These are phyloP conservation scores for Metarhizium sp. DNA, from an alignment of 2,329 filamentous ascomycete genomes.

Conservation along the genomic window DNA sequence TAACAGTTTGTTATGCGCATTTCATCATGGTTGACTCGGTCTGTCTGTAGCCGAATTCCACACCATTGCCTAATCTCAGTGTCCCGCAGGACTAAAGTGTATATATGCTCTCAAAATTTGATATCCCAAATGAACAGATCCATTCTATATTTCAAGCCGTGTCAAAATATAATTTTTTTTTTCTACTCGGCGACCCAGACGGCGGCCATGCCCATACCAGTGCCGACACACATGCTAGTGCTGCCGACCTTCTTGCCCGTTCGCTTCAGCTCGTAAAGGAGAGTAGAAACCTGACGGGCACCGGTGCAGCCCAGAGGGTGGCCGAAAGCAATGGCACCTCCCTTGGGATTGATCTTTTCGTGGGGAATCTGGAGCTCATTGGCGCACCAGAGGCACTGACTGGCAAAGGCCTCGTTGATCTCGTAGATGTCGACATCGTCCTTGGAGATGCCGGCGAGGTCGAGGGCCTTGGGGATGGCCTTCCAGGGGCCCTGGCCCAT, in stretches of 20 bases:
- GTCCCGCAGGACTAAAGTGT: not conserved
- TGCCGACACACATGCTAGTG: conserved; percentile 94
- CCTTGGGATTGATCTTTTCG: conserved; percentile 95
- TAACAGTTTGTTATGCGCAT: not conserved
- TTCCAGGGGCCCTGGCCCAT: conserved; percentile 97
- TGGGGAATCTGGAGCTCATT: conserved; percentile 74
- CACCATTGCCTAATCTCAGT: not conserved
- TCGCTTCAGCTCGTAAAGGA: conserved; percentile 82
- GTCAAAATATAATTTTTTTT: not conserved
- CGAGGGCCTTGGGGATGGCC: conserved; percentile 85
- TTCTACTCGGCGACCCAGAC: conserved; percentile 87
- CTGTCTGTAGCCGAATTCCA: not conserved
- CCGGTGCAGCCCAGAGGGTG: conserved; percentile 94
- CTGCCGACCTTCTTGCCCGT: conserved; percentile 79
- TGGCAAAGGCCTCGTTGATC: conserved; percentile 98
- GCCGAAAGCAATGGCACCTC: conserved; percentile 90
- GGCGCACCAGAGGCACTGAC: conserved; percentile 87
- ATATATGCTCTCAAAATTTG: not conserved
- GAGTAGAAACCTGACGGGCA: conserved; percentile 83
- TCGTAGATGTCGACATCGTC: conserved; percentile 95
- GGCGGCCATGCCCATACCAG: conserved; percentile 95
- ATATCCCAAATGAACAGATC: not conserved
- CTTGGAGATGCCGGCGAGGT: conserved; percentile 75
- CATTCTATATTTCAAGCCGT: conserved; percentile 2
- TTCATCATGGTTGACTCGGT: not conserved